Conservation (phyloP, 208 protist genomes). For the Porcisia hertigi region DNA sequence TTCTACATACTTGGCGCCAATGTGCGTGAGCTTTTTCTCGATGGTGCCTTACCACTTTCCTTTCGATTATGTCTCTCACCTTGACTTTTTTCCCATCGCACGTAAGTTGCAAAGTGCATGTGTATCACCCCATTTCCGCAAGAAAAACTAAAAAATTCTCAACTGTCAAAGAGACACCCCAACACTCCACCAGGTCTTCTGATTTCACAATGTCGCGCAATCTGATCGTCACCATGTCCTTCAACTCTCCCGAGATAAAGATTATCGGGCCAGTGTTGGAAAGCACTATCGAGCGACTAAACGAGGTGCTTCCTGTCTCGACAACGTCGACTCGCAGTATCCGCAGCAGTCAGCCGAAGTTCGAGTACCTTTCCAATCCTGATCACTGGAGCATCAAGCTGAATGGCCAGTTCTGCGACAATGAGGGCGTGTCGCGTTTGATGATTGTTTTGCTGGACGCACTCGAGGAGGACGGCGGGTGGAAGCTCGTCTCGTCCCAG, state of each 20-base stretch:
- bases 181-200: background rate
- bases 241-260: slow-evolving; percentile 85
- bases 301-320: slow-evolving; percentile 71
- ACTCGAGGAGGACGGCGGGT: slow-evolving; percentile 85
- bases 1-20: background rate
- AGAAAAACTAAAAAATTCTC: background rate
- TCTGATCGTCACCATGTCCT: slow-evolving; percentile 79
- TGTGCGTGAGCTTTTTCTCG: background rate
- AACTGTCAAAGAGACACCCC: background rate
- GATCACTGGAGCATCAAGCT: slow-evolving; percentile 87
- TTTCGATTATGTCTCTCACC: background rate
- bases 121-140: background rate
- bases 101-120: background rate
- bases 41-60: background rate
- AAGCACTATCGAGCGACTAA: slow-evolving; percentile 84
- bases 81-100: background rate
- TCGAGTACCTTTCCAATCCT: slow-evolving; percentile 76
- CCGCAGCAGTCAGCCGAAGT: slow-evolving; percentile 56
- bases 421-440: slow-evolving; percentile 73
- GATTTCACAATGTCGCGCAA: slow-evolving; percentile 55
- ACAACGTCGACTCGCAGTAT: slow-evolving; percentile 83
- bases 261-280: slow-evolving; percentile 88
- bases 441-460: slow-evolving; percentile 87
- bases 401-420: slow-evolving; percentile 83
- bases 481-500: slow-evolving; percentile 79